These are phyloP conservation scores for Populus pruinosa DNA, from an alignment of 345 rosid species.

Conservation along the genomic window DNA sequence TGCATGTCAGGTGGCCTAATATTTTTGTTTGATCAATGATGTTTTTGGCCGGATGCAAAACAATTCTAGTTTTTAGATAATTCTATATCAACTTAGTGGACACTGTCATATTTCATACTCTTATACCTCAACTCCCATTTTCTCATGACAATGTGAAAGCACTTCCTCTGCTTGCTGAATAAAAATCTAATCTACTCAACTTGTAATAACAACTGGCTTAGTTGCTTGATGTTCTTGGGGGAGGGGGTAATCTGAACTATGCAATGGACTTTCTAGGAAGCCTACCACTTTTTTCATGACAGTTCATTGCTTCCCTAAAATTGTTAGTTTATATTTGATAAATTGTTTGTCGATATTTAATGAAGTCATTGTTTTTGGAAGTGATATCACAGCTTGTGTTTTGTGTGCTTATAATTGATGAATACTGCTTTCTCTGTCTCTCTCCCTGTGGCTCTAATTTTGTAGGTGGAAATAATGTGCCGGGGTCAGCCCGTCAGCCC, in stretches of 20 bases:
- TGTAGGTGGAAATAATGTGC: slow-evolving; percentile 76
- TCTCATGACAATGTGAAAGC: not conserved
- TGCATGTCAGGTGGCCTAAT: not conserved
- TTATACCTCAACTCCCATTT: not conserved
- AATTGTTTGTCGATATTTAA: not conserved
- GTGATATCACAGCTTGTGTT: not conserved
- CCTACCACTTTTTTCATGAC: not conserved
- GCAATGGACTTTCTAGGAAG: not conserved
- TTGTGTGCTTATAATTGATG: not conserved
- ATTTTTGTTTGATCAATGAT: not conserved
- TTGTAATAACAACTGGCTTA: not conserved
- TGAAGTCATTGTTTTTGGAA: not conserved
- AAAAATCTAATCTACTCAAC: not conserved
- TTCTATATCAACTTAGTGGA: not conserved
- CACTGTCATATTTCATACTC: not conserved
- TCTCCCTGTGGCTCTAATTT: not conserved
- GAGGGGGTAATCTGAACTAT: not conserved
- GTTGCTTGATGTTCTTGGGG: not conserved
- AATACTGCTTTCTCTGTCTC: not conserved
- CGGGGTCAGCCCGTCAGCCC: slow-evolving; percentile 71
- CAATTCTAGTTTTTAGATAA: not conserved
- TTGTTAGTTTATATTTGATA: not conserved
- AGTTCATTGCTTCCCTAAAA: not conserved
- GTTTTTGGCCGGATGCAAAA: not conserved
- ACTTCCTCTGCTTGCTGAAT: not conserved